Percentiles rank a stretch among this genome's conserved stretches.
These are phyloP conservation scores for Aspergillus tanneri DNA, from an alignment of 2,329 filamentous ascomycete genomes.

Conservation along the genomic window DNA sequence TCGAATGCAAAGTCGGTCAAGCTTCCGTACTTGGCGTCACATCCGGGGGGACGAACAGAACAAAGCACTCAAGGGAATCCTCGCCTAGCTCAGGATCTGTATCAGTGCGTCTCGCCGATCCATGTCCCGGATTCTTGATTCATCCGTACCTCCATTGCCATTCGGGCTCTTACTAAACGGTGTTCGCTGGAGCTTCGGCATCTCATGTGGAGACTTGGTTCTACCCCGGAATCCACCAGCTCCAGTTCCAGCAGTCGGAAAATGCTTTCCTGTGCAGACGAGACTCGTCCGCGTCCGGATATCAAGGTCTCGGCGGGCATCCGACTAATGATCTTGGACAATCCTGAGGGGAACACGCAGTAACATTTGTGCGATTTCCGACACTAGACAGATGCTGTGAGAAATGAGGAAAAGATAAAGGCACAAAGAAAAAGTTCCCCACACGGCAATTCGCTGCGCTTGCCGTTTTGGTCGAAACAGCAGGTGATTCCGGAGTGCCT, in stretches of 20 bases:
- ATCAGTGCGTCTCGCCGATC: neutral
- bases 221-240: constrained; percentile 6
- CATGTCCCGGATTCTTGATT: too few species aligned
- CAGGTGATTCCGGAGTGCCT: neutral
- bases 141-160: neutral
- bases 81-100: too few species aligned
- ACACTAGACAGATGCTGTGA: neutral
- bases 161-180: neutral
- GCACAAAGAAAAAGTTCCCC: neutral
- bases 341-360: neutral
- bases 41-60: too few species aligned
- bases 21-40: neutral
- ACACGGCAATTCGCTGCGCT: neutral
- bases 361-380: too few species aligned
- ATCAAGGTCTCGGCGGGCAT: neutral
- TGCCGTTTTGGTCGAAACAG: neutral
- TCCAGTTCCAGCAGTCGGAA: constrained; percentile 2
- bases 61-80: too few species aligned
- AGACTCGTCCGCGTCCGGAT: neutral
- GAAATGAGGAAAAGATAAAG: neutral
- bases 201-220: neutral
- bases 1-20: constrained; percentile 1
- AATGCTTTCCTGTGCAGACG: constrained; percentile 4
- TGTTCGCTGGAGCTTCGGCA: neutral
- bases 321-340: neutral